phyloP scores from a whole-genome alignment of 108 stramenopile genomes.

The Pseudonitzschia delicatissima region DNA sequence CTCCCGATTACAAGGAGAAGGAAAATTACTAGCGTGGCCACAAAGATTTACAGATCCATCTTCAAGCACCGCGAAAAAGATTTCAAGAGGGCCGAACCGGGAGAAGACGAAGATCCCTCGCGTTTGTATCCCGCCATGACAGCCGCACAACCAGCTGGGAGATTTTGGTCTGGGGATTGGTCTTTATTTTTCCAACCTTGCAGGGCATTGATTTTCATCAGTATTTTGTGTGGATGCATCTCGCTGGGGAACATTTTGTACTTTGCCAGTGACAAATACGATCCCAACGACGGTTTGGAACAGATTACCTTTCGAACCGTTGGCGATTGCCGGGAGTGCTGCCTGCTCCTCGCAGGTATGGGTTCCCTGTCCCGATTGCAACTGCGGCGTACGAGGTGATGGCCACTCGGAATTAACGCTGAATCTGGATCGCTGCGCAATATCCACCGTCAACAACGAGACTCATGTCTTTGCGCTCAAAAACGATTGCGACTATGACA shows the following conservation, averaged over 20 bases:
- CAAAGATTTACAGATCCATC: conserved; percentile 19
- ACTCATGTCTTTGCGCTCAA: conserved; percentile 41
- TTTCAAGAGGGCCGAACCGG: conserved; percentile 35
- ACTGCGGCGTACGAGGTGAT: background rate
- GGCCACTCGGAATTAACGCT: background rate
- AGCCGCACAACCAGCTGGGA: conserved; percentile 54
- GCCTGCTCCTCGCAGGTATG: conserved; percentile 54
- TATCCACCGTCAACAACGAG: background rate
- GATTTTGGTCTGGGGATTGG: conserved; percentile 68
- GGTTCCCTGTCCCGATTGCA: conserved; percentile 56
- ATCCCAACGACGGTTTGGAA: conserved; percentile 10
- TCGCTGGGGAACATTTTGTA: conserved; percentile 69
- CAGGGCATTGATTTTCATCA: conserved; percentile 52
- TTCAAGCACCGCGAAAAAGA: conserved; percentile 34
- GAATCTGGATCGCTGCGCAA: background rate
- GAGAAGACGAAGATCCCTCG: conserved; percentile 57
- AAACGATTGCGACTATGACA: conserved; percentile 75
- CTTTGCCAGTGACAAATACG: conserved; percentile 64
- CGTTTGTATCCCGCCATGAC: conserved; percentile 58
- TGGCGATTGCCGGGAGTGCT: conserved; percentile 26
- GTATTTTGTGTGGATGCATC: conserved; percentile 61
- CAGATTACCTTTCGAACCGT: background rate
- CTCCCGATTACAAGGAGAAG: conserved; percentile 16
- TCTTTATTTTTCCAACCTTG: conserved; percentile 77
- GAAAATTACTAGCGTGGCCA: conserved; percentile 12